Evolutionary conservation across 495 filamentous ascomycete species (phyloP).

Genomic region (Lophium mytilinum): DNA sequence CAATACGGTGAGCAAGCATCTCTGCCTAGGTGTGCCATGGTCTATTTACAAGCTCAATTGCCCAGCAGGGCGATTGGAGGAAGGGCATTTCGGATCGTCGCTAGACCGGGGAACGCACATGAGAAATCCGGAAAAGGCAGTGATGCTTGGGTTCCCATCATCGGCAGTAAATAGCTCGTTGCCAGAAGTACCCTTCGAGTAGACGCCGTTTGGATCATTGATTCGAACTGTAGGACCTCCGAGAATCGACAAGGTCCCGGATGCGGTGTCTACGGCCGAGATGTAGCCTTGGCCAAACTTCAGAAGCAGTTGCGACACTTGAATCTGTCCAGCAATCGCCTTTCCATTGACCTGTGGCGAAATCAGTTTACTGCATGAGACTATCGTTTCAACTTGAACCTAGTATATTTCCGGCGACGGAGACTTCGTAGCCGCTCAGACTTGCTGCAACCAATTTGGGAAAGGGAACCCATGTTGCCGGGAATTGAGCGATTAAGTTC

Average conservation of each 20-base stretch:
- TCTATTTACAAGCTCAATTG: background rate
- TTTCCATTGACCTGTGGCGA: constrained; percentile 21
- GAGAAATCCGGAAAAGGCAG: constrained; percentile 37
- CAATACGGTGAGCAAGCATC: too few relatives aligned
- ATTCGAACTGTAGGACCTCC: constrained; percentile 35
- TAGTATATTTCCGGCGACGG: constrained; percentile 32
- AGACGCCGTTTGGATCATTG: constrained; percentile 39
- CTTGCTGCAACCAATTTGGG: constrained; percentile 28
- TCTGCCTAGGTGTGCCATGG: too few relatives aligned
- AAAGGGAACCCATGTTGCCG: constrained; percentile 35
- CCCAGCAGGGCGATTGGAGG: constrained; percentile 29
- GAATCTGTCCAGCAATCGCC: constrained; percentile 35
- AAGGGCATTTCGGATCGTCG: constrained; percentile 31
- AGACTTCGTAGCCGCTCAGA: constrained; percentile 29
- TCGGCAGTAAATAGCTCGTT: constrained; percentile 36
- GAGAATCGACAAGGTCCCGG: constrained; percentile 30
- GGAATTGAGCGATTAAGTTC: constrained; percentile 38
- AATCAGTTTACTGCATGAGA: too few relatives aligned
- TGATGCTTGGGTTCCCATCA: constrained; percentile 34
- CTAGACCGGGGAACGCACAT: constrained; percentile 37
- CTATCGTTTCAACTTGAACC: too few relatives aligned
- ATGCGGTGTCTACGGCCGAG: constrained; percentile 27
- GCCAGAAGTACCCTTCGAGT: constrained; percentile 25
- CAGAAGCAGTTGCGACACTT: constrained; percentile 27
- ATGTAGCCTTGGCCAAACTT: constrained; percentile 32